These are phyloP conservation scores for Abrus pulchellus DNA, from an alignment of 306 rosid species.

Conservation along the genomic window DNA sequence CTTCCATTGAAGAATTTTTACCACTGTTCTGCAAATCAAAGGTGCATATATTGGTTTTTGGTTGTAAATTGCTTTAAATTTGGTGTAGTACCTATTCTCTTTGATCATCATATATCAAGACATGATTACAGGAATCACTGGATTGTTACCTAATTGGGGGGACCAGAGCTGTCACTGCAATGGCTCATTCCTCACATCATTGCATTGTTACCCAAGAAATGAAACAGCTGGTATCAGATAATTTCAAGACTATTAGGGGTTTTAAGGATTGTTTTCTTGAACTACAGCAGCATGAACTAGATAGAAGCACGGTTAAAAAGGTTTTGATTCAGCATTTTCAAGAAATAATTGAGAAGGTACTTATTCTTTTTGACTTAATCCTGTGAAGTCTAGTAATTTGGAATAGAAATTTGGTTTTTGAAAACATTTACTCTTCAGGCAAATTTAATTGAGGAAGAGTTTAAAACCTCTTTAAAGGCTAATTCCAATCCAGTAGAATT, in stretches of 20 bases:
- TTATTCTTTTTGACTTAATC: background rate
- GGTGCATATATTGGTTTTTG: constrained; percentile 59
- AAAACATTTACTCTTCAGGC: constrained; percentile 58
- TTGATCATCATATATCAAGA: constrained; percentile 29
- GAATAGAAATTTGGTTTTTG: constrained; percentile 16
- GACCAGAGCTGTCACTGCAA: constrained; percentile 55
- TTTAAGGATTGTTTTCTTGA: constrained; percentile 61
- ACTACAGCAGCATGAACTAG: constrained; percentile 45
- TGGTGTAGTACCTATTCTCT: constrained; percentile 13
- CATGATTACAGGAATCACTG: constrained; percentile 71
- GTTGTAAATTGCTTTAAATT: constrained; percentile 38
- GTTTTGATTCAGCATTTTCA: constrained; percentile 66
- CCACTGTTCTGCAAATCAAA: constrained; percentile 71
- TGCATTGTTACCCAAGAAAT: constrained; percentile 68
- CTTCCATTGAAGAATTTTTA: constrained; percentile 66
- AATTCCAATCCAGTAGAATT: constrained; percentile 30
- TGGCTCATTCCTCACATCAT: constrained; percentile 46
- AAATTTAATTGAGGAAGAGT: constrained; percentile 66
- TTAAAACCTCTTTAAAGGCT: constrained; percentile 44
- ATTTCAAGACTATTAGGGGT: constrained; percentile 62
- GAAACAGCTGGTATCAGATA: constrained; percentile 65
- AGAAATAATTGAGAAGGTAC: constrained; percentile 75
- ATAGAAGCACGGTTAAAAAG: constrained; percentile 62
- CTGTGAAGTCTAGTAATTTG: background rate
- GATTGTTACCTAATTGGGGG: constrained; percentile 70